Base-by-base conservation (phyloP, 2,329 filamentous ascomycete genomes). In the Trichoderma koningiopsis region DNA sequence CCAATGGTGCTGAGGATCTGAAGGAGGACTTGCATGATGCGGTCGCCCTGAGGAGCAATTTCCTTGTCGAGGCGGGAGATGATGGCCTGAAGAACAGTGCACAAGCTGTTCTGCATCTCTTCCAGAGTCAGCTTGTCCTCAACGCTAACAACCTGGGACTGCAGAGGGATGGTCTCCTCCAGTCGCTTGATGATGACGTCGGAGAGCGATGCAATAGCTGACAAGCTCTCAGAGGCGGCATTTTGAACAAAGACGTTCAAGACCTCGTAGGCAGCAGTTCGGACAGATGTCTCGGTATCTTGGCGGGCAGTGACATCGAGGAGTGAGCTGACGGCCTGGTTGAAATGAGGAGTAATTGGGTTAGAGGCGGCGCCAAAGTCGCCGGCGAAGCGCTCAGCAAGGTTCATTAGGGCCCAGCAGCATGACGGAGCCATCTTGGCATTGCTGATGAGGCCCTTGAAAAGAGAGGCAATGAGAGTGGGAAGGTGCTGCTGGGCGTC, bases 371-470 rank as follows among this genome's bases (percentile, higher is more conserved):
- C 91, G 61, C 92, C 93, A 68, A 90, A 87, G 68, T 97, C 94
- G 69, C 94, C 93, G 35, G 94, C 92, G 79, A 98, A 99, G 71
- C 94, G 91, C 79, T 99, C 96, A 13, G 96, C 95, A 78, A 99
- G 84, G 82, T 98, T 99, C 93, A 99, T 98, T 74, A 99, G 84
- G 37, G 96, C 94, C 96, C 96, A 97, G 84, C 96, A 99, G 89
- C 96, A 98, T 35, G 96, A 99, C 68, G 93, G 90, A 37, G 95
- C 96, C 90, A 99, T 99, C 88, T 97, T 97, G 70, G 94, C 91
- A 79, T 92, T 96, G 83, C 92, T 95, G 70, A 93, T 89, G 70
- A 99, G 87, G 62, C 95, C 96, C 74, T 90, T 89, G 84, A 99
- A 99, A 11, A 99, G 88, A 52, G 94, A 92, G 68, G 89, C 88